phyloP scores from a whole-genome alignment of 495 filamentous ascomycete species.

The Cercophora newfieldiana region DNA sequence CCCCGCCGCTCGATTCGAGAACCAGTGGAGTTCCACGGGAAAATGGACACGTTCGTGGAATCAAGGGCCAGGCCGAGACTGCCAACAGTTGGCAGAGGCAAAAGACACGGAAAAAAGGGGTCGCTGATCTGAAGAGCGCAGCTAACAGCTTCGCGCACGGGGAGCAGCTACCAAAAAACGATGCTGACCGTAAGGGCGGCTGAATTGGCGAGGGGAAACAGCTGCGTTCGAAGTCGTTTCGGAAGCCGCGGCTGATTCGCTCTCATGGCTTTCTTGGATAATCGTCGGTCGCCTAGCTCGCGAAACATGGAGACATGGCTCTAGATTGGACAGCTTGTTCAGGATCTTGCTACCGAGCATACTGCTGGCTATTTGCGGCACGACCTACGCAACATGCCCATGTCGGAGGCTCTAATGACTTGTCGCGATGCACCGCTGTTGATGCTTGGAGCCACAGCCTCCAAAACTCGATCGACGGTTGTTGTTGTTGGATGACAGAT shows the following conservation, averaged over 20 bases:
- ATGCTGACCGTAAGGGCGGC: conserved; percentile 56
- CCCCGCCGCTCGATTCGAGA: conserved; percentile 34
- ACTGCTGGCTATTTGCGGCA: conserved; percentile 12
- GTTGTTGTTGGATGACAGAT: neutral
- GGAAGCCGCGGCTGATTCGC: neutral
- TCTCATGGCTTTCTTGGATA: conserved; percentile 34
- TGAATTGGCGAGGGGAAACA: conserved; percentile 26
- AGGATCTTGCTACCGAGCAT: conserved; percentile 22
- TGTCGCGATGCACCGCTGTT: no score
- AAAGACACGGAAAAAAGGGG: conserved; percentile 50
- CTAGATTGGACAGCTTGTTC: conserved; percentile 33
- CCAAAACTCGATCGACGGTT: neutral
- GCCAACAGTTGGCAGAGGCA: conserved; percentile 50
- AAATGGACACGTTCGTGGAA: conserved; percentile 49
- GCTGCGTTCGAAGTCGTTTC: neutral
- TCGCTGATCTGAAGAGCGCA: conserved; percentile 35
- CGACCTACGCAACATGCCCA: neutral
- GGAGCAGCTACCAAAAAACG: conserved; percentile 52
- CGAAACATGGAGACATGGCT: conserved; percentile 18
- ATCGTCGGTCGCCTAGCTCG: conserved; percentile 11
- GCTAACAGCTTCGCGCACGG: conserved; percentile 38
- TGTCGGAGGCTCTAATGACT: no score
- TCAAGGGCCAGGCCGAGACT: conserved; percentile 51
- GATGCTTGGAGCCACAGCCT: neutral
- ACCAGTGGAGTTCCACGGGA: conserved; percentile 39